Conservation (phyloP, 768 basidiomycete species). For the Amanita inopinata region DNA sequence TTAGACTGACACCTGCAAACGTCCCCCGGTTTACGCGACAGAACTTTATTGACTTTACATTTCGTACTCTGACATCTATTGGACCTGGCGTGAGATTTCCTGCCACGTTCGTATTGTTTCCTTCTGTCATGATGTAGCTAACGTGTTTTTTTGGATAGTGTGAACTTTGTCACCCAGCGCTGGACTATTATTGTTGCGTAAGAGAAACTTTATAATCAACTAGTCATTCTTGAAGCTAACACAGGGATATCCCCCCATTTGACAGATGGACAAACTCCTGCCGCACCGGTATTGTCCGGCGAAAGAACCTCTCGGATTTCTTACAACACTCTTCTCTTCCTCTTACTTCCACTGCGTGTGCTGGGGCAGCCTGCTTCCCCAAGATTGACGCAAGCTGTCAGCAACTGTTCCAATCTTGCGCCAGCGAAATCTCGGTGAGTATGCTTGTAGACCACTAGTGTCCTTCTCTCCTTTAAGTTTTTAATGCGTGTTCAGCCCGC, state of each 20-base stretch:
- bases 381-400: conserved; percentile 11
- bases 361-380: conserved; percentile 1
- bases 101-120: not conserved
- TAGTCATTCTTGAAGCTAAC: no score
- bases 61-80: conserved; percentile 5
- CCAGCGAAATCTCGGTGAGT: conserved; percentile 3
- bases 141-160: not conserved
- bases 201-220: not conserved
- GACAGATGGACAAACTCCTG: conserved; percentile 11
- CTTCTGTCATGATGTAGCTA: not conserved
- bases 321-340: conserved; percentile 5
- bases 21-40: conserved; percentile 7
- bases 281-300: conserved; percentile 2
- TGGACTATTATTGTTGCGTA: conserved; percentile 10
- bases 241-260: not conserved
- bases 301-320: conserved; percentile 9
- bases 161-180: not conserved
- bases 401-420: conserved; percentile 10
- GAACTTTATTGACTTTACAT: conserved; percentile 7
- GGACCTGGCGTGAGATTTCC: conserved; percentile 4
- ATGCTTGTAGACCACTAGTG: not conserved
- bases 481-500: not conserved
- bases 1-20: conserved; percentile 1
- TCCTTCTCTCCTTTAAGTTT: not conserved
- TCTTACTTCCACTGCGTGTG: conserved; percentile 2